Evolutionary conservation across 2,329 filamentous ascomycete species (phyloP).

Genomic region (Colletotrichum orbiculare): DNA sequence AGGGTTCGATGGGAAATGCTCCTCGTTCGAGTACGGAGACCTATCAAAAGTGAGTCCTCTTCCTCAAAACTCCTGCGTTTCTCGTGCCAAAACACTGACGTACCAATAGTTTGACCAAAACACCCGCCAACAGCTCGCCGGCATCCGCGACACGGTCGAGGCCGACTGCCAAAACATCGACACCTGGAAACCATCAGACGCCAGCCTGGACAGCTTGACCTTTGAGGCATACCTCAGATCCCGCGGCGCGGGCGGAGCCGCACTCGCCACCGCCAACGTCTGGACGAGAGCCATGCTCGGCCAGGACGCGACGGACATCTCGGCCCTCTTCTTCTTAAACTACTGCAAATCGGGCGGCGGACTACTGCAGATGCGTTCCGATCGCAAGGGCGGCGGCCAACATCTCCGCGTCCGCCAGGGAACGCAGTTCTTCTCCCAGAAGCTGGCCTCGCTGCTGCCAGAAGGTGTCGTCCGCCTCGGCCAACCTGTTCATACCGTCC

Average conservation of each 20-base stretch:
- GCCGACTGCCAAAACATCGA: slow-evolving; percentile 44
- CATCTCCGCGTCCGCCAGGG: slow-evolving; percentile 61
- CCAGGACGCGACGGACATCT: slow-evolving; percentile 59
- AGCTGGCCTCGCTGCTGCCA: slow-evolving; percentile 49
- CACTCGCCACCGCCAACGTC: slow-evolving; percentile 51
- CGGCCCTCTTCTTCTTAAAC: slow-evolving; percentile 64
- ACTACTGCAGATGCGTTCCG: slow-evolving; percentile 62
- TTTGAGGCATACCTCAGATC: slow-evolving; percentile 45
- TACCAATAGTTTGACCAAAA: slow-evolving; percentile 24
- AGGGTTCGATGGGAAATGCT: slow-evolving; percentile 47
- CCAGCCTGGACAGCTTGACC: slow-evolving; percentile 41
- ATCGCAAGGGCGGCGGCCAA: slow-evolving; percentile 63
- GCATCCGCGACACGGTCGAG: slow-evolving; percentile 42
- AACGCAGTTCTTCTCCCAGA: slow-evolving; percentile 53
- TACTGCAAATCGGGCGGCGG: slow-evolving; percentile 66
- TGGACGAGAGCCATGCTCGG: slow-evolving; percentile 64
- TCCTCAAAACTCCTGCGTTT: neutral
- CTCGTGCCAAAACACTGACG: neutral
- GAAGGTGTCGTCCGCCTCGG: slow-evolving; percentile 43
- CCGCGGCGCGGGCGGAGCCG: slow-evolving; percentile 39
- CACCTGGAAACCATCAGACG: slow-evolving; percentile 37
- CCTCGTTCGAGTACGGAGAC: slow-evolving; percentile 37
- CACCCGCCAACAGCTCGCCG: slow-evolving; percentile 6
- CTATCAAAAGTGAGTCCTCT: slow-evolving; percentile 33
- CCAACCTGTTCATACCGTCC: slow-evolving; percentile 45